A percentile compares a stretch with the other conserved stretches of the same genome.
These are phyloP conservation scores for Isoetes engelmannii DNA, from an alignment of 83 land plant species.

Conservation along the genomic window DNA sequence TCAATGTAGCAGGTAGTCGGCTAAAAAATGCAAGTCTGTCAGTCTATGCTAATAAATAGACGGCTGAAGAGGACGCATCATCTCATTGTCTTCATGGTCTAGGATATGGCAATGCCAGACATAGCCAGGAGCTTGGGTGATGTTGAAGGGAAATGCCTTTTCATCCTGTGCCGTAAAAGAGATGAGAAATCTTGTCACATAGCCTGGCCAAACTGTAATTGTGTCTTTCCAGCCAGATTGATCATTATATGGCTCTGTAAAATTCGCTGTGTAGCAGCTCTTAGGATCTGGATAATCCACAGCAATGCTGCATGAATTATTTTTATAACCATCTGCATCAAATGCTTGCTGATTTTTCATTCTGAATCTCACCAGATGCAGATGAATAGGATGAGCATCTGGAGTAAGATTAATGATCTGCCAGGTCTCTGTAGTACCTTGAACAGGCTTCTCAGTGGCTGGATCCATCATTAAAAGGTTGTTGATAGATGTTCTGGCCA, in stretches of 20 bases:
- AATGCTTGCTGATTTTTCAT: too few relatives aligned
- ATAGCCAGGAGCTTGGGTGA: too few relatives aligned
- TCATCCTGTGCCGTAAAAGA: not conserved
- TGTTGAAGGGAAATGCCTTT: constrained; percentile 4
- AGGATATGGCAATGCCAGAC: too few relatives aligned
- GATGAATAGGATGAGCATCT: constrained; percentile 5
- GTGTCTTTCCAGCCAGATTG: constrained; percentile 12
- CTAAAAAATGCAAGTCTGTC: too few relatives aligned
- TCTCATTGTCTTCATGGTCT: constrained; percentile 19
- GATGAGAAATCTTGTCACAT: constrained; percentile 5
- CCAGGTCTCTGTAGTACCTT: too few relatives aligned
- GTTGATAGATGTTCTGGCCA: too few relatives aligned
- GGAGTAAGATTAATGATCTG: not conserved
- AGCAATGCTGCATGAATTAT: not conserved
- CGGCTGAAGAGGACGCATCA: constrained; percentile 18
- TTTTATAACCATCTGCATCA: too few relatives aligned
- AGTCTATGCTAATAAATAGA: too few relatives aligned
- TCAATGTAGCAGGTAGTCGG: too few relatives aligned
- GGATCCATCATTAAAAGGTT: too few relatives aligned
- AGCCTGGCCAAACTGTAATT: not conserved
- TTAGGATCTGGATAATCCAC: not conserved
- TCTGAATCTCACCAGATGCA: constrained; percentile 2
- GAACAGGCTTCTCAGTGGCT: too few relatives aligned
- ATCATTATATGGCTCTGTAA: not conserved
- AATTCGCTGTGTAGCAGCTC: constrained; percentile 3